Conservation (phyloP, 805 yeast genomes). For the Yarrowia sp. region DNA sequence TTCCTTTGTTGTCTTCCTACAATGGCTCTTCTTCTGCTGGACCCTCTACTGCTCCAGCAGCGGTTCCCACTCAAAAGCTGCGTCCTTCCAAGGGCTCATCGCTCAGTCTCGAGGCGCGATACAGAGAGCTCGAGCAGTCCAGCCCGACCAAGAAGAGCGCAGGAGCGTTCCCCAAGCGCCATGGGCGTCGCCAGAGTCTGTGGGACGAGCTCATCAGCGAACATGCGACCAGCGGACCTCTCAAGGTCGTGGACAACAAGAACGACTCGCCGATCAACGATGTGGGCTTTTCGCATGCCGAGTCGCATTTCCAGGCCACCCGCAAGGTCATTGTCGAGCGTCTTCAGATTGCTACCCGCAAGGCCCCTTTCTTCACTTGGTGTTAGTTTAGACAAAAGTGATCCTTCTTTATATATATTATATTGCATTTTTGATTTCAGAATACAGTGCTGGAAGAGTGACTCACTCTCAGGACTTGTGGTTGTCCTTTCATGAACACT, state of each 20-base stretch:
- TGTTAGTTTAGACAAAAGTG: constrained; percentile 41
- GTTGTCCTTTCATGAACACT: too few species aligned
- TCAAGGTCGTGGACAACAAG: not conserved
- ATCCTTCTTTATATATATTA: not conserved
- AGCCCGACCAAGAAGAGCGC: not conserved
- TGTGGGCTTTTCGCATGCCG: constrained; percentile 34
- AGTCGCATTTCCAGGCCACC: constrained; percentile 34
- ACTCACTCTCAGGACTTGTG: too few species aligned
- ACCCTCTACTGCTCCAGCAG: not conserved
- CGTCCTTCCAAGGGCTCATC: not conserved
- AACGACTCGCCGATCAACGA: constrained; percentile 29
- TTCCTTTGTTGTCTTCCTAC: not conserved
- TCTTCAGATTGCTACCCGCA: constrained; percentile 51
- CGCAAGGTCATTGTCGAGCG: constrained; percentile 59
- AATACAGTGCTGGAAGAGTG: too few species aligned
- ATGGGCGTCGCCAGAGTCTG: constrained; percentile 24
- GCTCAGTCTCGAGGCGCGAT: constrained; percentile 1
- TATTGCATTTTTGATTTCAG: not conserved
- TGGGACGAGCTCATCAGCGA: constrained; percentile 29
- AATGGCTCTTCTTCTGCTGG: not conserved
- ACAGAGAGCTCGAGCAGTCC: not conserved
- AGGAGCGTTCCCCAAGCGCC: not conserved
- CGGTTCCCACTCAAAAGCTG: not conserved
- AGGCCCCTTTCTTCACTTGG: constrained; percentile 68
- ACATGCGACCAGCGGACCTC: constrained; percentile 7